Evolutionary conservation across 1,284 basidiomycete species (phyloP).

Genomic region (Ganoderma meredithae): DNA sequence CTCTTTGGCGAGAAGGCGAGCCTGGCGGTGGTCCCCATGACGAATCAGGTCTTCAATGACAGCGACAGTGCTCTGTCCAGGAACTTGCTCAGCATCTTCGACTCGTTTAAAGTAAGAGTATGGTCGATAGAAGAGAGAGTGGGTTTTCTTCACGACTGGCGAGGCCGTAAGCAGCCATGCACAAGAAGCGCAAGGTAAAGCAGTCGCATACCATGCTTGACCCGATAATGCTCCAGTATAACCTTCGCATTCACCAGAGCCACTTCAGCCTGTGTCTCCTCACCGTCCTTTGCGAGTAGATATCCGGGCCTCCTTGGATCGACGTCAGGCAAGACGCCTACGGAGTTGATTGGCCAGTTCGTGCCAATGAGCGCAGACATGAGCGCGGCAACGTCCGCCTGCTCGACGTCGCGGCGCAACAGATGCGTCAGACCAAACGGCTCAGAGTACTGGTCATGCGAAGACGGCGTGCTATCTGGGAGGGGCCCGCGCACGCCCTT

Average conservation of each 20-base stretch:
- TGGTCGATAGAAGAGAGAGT: conserved; percentile 68
- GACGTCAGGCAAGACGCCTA: conserved; percentile 76
- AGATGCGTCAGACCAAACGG: conserved; percentile 68
- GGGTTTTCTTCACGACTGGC: conserved; percentile 66
- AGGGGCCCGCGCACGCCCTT: conserved; percentile 76
- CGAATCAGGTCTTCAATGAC: conserved; percentile 55
- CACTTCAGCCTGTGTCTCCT: conserved; percentile 57
- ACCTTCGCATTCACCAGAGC: conserved; percentile 78
- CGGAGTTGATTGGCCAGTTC: conserved; percentile 80
- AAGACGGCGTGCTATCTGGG: conserved; percentile 57
- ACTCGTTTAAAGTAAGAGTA: conserved; percentile 64
- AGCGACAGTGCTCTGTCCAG: conserved; percentile 42
- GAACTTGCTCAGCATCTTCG: conserved; percentile 37
- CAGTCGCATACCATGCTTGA: conserved; percentile 74
- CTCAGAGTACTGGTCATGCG: conserved; percentile 74
- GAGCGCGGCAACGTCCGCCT: conserved; percentile 84
- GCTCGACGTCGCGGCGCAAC: conserved; percentile 78
- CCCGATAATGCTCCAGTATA: conserved; percentile 81
- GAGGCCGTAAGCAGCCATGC: neutral
- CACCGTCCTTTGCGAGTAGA: conserved; percentile 47
- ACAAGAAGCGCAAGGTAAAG: neutral
- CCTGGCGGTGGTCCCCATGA: conserved; percentile 53
- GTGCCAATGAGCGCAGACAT: conserved; percentile 80
- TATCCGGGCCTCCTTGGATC: conserved; percentile 65
- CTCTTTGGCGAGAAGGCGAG: conserved; percentile 56